Conservation (phyloP, 2,329 filamentous ascomycete genomes). For the Epichloe coenophiala region DNA sequence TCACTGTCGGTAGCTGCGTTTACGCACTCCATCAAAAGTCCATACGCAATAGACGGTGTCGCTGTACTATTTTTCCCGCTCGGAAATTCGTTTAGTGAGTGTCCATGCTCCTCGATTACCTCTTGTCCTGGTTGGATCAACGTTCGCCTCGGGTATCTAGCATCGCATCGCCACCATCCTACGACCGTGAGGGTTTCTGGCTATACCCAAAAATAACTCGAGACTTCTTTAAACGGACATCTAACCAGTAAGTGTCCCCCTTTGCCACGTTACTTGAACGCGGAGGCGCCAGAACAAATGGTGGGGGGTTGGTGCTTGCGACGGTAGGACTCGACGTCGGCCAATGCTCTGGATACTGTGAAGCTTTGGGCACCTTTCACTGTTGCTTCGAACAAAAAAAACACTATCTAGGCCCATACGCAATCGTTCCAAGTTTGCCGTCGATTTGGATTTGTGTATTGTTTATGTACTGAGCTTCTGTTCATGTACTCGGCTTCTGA, state of each 20-base stretch:
- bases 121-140: not conserved
- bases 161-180: not conserved
- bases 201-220: not conserved
- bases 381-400: not conserved
- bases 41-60: not conserved
- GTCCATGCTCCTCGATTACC: not conserved
- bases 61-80: not conserved
- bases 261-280: not conserved
- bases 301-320: not conserved
- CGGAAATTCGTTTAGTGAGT: not conserved
- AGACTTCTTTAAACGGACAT: not conserved
- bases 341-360: not conserved
- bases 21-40: not conserved
- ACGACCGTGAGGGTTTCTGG: not conserved
- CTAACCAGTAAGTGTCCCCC: not conserved
- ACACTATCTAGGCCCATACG: not conserved
- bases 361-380: not conserved
- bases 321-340: not conserved
- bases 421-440: not conserved
- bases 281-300: not conserved
- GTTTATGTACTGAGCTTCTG: not conserved
- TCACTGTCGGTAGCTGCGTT: not conserved
- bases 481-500: not conserved
- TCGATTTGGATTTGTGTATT: not conserved
- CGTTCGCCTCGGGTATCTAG: not conserved